Base-by-base conservation (phyloP, 805 yeast genomes). In the Grigorovia jiainica region DNA sequence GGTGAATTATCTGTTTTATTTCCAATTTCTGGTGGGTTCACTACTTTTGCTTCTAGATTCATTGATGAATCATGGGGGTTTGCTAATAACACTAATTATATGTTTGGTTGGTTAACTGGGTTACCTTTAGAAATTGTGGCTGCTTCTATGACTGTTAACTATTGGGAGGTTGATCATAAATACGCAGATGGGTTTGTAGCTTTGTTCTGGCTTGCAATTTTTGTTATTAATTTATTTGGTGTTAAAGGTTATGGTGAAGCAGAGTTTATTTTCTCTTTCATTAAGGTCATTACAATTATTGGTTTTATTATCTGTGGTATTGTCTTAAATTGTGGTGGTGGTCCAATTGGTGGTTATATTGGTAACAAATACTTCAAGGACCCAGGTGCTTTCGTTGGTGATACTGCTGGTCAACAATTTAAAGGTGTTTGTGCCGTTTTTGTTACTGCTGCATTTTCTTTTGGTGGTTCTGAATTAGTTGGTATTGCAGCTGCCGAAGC, bases 21-120 rank as follows among this genome's bases (percentile, higher is more conserved):
- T 58, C 84, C 84, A 10, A 70, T 77, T 15, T 68, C 80, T 7
- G 84, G 84, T 57, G 78, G 82, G 6, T 78, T 78, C 50, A 70
- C 76, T 34, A 72, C 79, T n/a, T 78, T 73, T 57, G 72, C 78
- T 9, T 64, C 78, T n/a, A 64, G 74, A 47, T 77, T 78, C 51
- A 62, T 79, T 42, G 81, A 78, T 50, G 70, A 71, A 11, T 73
- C 79, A 7, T 71, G n/a, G n/a, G n/a, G n/a, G n/a, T n/a, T n/a
- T n/a, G n/a, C n/a, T n/a, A n/a, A n/a, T n/a, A n/a, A n/a, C 44
- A 72, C 76, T 71, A 76, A 72, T 53, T 75, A 75, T 50, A 70
- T 70, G 45, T 60, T 74, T 53, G 71, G 71, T 51, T 72, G 77
- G 75, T 48, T 75, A 20, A 71, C 72, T 29, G 67, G 70, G 21